Conservation (phyloP, 352 stramenopile genomes). For the Elongisporangium undulatum region DNA sequence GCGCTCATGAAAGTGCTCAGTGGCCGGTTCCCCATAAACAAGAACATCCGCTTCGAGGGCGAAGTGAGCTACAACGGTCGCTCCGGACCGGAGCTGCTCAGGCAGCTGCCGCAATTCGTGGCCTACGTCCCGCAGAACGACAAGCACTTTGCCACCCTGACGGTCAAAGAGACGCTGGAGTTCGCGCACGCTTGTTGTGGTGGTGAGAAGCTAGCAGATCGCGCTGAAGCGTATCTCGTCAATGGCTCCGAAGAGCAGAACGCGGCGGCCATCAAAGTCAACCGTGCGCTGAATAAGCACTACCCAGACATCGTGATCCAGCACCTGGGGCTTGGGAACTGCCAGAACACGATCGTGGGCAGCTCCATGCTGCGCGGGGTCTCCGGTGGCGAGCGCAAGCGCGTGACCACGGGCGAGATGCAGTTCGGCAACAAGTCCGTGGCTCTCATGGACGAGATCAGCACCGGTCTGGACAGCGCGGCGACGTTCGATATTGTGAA, state of each 20-base stretch:
- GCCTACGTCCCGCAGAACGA: slow-evolving; percentile 21
- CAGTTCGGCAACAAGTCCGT: slow-evolving; percentile 76
- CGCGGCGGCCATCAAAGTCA: slow-evolving; percentile 6
- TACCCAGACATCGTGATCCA: slow-evolving; percentile 16
- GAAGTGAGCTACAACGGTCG: slow-evolving; percentile 10
- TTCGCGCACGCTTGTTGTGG: slow-evolving; percentile 23
- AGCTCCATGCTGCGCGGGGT: slow-evolving; percentile 44
- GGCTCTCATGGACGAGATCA: slow-evolving; percentile 78
- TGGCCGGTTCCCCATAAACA: slow-evolving; percentile 13
- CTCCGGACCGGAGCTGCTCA: slow-evolving; percentile 3
- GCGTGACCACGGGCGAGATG: slow-evolving; percentile 56
- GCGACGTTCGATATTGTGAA: too few relatives aligned
- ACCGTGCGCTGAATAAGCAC: slow-evolving; percentile 10
- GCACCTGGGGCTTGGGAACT: slow-evolving; percentile 25
- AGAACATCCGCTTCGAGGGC: slow-evolving; percentile 15
- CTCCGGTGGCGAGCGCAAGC: slow-evolving; percentile 32
- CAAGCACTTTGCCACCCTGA: slow-evolving; percentile 17
- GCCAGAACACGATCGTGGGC: slow-evolving; percentile 18
- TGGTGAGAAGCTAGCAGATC: slow-evolving; percentile 12
- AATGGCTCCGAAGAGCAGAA: slow-evolving; percentile 11
- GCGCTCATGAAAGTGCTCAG: slow-evolving; percentile 28
- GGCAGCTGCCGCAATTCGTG: slow-evolving; percentile 12
- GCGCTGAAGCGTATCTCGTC: slow-evolving; percentile 17
- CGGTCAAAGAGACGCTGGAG: slow-evolving; percentile 26
- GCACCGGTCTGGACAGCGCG: slow-evolving; percentile 49